Evolutionary conservation across 495 filamentous ascomycete species (phyloP).

Genomic region (Niebla homalea): DNA sequence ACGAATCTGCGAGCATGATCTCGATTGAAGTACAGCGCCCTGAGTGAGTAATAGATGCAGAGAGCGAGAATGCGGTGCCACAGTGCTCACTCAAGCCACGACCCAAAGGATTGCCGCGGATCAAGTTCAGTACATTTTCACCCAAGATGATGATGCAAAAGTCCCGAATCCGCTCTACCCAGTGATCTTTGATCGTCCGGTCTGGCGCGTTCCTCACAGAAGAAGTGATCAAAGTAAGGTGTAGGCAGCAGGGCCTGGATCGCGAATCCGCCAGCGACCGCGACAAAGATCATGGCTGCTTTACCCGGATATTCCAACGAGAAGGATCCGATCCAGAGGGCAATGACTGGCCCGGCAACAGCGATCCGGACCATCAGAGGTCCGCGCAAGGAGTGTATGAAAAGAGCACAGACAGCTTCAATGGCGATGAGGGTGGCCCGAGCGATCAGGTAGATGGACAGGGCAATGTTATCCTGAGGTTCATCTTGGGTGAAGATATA

Average conservation of each 20-base stretch:
- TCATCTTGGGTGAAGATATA: constrained; percentile 29
- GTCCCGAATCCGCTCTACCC: constrained; percentile 33
- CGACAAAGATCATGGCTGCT: constrained; percentile 10
- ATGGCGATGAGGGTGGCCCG: constrained; percentile 1
- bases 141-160: constrained; percentile 39
- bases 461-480: constrained; percentile 16
- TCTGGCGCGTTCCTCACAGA: constrained; percentile 25
- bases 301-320: constrained; percentile 12
- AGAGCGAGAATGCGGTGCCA: constrained; percentile 14
- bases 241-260: not conserved
- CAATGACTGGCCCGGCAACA: constrained; percentile 19
- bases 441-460: constrained; percentile 6
- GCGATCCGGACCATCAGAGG: constrained; percentile 26
- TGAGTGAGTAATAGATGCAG: constrained; percentile 16
- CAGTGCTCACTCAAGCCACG: constrained; percentile 12
- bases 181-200: constrained; percentile 33
- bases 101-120: constrained; percentile 24
- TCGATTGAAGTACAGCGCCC: constrained; percentile 20
- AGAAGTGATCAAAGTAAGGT: constrained; percentile 23
- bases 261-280: constrained; percentile 21
- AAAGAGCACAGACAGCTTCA: constrained; percentile 9
- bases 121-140: constrained; percentile 33
- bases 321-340: constrained; percentile 29
- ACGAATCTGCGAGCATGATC: constrained; percentile 17
- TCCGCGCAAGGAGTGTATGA: constrained; percentile 22